Evolutionary conservation across 192 early-diverging fungal species (phyloP), one percentile per base, ranked within the genome.

Genomic region (Coemansia furcata): DNA sequence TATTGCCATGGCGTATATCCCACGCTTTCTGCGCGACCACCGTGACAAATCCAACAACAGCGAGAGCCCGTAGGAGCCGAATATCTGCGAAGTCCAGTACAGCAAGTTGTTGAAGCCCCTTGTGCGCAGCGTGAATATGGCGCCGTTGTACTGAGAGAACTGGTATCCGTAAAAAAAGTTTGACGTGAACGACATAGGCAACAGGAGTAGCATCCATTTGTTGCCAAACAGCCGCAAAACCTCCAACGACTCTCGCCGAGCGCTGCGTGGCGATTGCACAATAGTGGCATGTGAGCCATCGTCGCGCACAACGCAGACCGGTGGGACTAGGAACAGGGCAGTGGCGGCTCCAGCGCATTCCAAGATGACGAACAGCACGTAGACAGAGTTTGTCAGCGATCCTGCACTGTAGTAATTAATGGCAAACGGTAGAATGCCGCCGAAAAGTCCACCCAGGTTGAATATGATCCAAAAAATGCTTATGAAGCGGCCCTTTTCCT

Each of bases 81-180:
- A 26, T 38, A 93, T 93, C 72, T 92, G 91, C 59, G 87, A 87
- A 7, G 80, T 43, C 92, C 92, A 93, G 72, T 93, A 93, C 23
- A 90, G 73, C 55, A 90, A 66, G 80, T 91, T 91, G 84, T 93
- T 93, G 52, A 93, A 81, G 2, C 84, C 76, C 50, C 90, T 85
- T 15, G 90, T 88, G 54, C 91, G 88, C 66, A 89, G 67, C 5
- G 85, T 88, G 69, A 91, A 92, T 58, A 88, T 86, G 32, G 87
- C 86, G 37, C 75, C 87, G 23, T 87, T 84, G 65, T 78, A 83
- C 36, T 60, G 62, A 3, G 72, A 72, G 69, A 91, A 89, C 71
- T 92, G 89, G 76, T 92, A 92, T 6, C 86, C 85, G 68, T 92
- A 93, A 77, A 89, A 92, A 78, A 90, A 92, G 69, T 93, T 93